A percentile compares a stretch with the other conserved stretches of the same genome.
These are phyloP conservation scores for Butyriboletus appendiculatus DNA, from an alignment of 1,284 basidiomycete genomes.

Conservation along the genomic window DNA sequence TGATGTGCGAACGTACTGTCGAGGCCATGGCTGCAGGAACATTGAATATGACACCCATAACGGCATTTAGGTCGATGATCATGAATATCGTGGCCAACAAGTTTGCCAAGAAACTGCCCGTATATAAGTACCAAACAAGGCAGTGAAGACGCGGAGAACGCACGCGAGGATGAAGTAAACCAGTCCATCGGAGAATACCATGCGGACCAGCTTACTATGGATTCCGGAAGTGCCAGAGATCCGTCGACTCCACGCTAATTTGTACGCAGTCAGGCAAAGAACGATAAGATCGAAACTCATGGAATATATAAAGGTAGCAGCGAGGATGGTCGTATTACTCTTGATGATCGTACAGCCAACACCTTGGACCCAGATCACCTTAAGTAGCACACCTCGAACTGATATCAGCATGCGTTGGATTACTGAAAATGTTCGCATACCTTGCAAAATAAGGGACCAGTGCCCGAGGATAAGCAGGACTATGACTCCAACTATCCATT, in stretches of 20 bases:
- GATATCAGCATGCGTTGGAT: background rate
- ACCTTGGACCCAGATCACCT: conserved; percentile 38
- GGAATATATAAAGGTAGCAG: conserved; percentile 47
- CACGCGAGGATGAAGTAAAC: conserved; percentile 38
- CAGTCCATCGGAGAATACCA: conserved; percentile 37
- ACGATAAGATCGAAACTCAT: conserved; percentile 50
- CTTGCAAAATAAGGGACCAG: conserved; percentile 39
- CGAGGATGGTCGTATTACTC: conserved; percentile 42
- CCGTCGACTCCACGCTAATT: conserved; percentile 31
- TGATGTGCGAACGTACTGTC: conserved; percentile 38
- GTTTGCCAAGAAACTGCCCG: conserved; percentile 34
- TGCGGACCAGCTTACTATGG: conserved; percentile 28
- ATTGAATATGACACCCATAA: conserved; percentile 40
- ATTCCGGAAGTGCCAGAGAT: conserved; percentile 16
- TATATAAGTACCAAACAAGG: background rate
- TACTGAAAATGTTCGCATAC: background rate
- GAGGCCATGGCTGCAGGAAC: conserved; percentile 40
- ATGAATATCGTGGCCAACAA: conserved; percentile 37
- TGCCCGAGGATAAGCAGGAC: conserved; percentile 37
- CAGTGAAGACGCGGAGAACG: conserved; percentile 1
- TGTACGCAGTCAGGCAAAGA: conserved; percentile 42
- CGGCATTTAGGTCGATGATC: conserved; percentile 34
- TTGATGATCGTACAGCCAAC: conserved; percentile 38
- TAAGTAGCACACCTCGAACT: conserved; percentile 40
- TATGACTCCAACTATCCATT: conserved; percentile 28